Evolutionary conservation across 176 grass and related monocot species (phyloP), one percentile per base, ranked within the genome.

Genomic region (Eragrostis curvula): DNA sequence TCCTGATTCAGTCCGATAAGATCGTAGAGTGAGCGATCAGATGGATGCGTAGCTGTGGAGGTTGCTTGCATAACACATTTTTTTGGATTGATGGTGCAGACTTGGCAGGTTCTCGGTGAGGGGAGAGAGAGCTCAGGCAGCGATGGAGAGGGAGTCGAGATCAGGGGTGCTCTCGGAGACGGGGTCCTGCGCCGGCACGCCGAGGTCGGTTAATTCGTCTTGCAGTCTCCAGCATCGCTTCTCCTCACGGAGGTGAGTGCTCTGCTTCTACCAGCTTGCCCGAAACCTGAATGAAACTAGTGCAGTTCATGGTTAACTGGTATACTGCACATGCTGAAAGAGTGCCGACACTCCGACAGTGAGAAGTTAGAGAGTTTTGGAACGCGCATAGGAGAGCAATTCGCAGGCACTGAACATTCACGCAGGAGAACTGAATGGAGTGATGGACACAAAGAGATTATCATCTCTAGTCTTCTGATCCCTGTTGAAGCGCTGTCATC

Each of bases 101-200:
- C 62, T 69, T 70, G 77, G 14, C 87, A 88, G 81, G 69, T 75
- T 80, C 69, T 50, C 7, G 82, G 13, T 46, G 77, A 85, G 41
- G 65, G 61, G 70, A 68, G 61, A 18, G 70, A 50, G 29, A 8
- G 21, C 52, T 43, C 55, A 11, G 16, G 12, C 65, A 5, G 67
- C 49, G 66, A 90, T 90, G 88, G 88, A 86, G 43, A 90, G 67
- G 79, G 41, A 27, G 13, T 86, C 73, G 51, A 86, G 67, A 65
- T 83, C 88, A 28, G 83, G 83, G 12, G 73, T 51, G 79, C 79
- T 86, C 45, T 86, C 88, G 18, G 83, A 82, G 73, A 86, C 88
- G 73, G 73, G 79, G 23, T 86, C 83, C 9, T 90, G 83, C 88
- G 67, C 88, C 67, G 73, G 43, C 73, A 90, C 88, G 9, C 83